Evolutionary conservation across 2,329 filamentous ascomycete species (phyloP), one percentile per base, ranked within the genome.

Genomic region (Lasiodiplodia theobromae): DNA sequence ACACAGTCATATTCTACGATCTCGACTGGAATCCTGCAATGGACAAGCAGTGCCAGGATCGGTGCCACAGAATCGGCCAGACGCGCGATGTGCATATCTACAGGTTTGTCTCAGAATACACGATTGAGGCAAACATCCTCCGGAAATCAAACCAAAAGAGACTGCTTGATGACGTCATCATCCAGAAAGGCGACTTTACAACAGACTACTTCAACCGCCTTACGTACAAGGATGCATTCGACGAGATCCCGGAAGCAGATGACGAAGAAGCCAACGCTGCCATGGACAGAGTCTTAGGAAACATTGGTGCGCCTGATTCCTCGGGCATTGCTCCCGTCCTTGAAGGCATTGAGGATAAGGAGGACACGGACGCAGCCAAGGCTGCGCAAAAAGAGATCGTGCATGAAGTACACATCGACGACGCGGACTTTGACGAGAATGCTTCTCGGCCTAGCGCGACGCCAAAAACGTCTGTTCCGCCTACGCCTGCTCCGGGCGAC

Each of bases 11-110:
- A 72, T 99, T 99, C 80, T 99, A 98, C 81, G 96, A 99, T 76
- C 90, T 98, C 69, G 96, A 99, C 78, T 99, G 96, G 96, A 99
- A 99, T 75, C 96, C 96, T 0, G 96, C 96, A 64, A 99, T 99
- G 96, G 96, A 99, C 83, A 97, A 97, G 80, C 96, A 99, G 80
- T 99, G 96, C 75, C 96, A 99, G 81, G 96, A 99, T 78, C 89
- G 96, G 74, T 96, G 93, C 75, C 96, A 99, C 82, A 93, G 96
- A 72, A 99, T 99, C 73, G 96, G 96, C 1, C 96, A 99, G 80
- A 98, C 96, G 0, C 91, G 96, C 37, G 96, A 99, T 77, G 96
- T 99, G 38, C 95, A 98, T 79, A 98, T 99, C 69, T 99, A 98
- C 82, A 93, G 85, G 69, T 84, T 86, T 72, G 84, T 86, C 67